Percentiles rank a stretch among this genome's conserved stretches.
phyloP scores from a whole-genome alignment of 2,329 filamentous ascomycete genomes.

The Aureobasidium sp. region DNA sequence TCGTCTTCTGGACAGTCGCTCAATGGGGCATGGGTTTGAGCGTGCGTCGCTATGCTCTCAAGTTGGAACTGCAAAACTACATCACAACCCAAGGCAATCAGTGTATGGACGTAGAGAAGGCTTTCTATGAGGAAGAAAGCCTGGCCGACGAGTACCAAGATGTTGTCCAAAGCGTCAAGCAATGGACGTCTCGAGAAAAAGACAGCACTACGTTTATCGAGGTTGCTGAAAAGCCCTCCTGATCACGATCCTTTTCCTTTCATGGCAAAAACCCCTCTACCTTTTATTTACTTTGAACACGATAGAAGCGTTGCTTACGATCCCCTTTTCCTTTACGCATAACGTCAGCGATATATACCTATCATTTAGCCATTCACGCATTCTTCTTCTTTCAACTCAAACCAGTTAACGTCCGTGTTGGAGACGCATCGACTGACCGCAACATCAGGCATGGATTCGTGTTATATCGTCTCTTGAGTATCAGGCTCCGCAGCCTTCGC shows the following conservation, averaged over 20 bases:
- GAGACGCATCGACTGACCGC: neutral
- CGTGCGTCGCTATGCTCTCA: conserved; percentile 16
- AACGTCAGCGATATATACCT: neutral
- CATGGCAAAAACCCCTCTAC: neutral
- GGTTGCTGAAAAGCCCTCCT: conserved; percentile 3
- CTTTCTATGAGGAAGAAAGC: conserved; percentile 13
- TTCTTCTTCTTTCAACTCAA: neutral
- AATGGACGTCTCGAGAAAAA: neutral
- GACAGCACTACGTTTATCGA: neutral
- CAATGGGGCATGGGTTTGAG: conserved; percentile 16
- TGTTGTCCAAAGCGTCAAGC: neutral
- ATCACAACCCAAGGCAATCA: neutral
- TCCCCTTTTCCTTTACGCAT: neutral
- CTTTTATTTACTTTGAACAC: neutral
- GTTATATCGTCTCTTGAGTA: conserved; percentile 1
- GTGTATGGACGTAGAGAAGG: conserved; percentile 9
- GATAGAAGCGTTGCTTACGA: conserved; percentile 6
- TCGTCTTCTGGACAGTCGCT: conserved; percentile 52
- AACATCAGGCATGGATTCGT: neutral
- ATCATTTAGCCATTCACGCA: neutral
- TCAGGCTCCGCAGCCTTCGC: neutral
- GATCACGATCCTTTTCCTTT: neutral
- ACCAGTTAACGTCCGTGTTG: neutral
- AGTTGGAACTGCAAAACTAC: conserved; percentile 10
- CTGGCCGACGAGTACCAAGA: conserved; percentile 1